phyloP scores from a whole-genome alignment of 2,329 filamentous ascomycete species.

The Aspergillus sp. region DNA sequence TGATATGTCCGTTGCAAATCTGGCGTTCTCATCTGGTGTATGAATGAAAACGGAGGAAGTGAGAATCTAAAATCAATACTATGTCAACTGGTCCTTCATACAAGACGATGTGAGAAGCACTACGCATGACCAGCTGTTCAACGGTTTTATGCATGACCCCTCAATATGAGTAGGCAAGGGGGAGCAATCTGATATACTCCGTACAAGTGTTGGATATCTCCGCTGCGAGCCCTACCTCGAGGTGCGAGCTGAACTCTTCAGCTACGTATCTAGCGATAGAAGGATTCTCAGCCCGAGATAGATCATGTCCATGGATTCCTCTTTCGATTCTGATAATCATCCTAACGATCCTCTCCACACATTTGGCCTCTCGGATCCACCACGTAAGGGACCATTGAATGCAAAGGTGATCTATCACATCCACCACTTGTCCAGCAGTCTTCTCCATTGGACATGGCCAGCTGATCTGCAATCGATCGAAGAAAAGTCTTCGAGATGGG shows the following conservation, averaged over 20 bases:
- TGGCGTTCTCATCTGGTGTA: slow-evolving; percentile 40
- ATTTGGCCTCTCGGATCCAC: background rate
- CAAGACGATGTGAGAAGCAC: background rate
- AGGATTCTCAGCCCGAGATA: too few relatives aligned
- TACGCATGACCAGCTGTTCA: too few relatives aligned
- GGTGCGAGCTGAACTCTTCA: too few relatives aligned
- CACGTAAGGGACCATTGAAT: background rate
- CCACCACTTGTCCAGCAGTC: background rate
- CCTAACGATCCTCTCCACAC: background rate
- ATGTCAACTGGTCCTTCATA: background rate
- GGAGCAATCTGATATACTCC: too few relatives aligned
- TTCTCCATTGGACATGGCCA: background rate
- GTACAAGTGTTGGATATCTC: too few relatives aligned
- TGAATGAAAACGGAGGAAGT: slow-evolving; percentile 36
- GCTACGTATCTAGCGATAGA: too few relatives aligned
- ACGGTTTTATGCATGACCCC: too few relatives aligned
- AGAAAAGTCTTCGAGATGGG: background rate
- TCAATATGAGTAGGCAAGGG: too few relatives aligned
- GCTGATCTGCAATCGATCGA: background rate
- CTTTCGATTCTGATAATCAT: background rate
- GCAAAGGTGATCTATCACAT: background rate
- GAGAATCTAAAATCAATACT: slow-evolving; percentile 11
- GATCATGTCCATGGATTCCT: too few relatives aligned
- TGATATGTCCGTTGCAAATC: slow-evolving; percentile 36
- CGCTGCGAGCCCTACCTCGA: too few relatives aligned